phyloP scores from a whole-genome alignment of 2,329 filamentous ascomycete species.

The Leptographium galeiforme region DNA sequence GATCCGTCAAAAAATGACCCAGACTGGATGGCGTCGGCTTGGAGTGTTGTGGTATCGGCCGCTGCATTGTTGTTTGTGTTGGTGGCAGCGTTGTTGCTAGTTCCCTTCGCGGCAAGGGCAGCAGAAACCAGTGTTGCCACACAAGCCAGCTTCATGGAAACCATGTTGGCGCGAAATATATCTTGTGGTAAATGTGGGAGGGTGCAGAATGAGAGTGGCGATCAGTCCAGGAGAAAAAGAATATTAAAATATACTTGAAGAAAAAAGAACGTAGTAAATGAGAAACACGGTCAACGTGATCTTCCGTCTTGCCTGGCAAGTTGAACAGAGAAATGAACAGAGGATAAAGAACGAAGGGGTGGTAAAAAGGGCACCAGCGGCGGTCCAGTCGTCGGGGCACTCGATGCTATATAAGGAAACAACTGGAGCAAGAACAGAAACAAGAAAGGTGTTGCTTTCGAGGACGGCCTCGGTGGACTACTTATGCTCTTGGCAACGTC shows the following conservation, averaged over 20 bases:
- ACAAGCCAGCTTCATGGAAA: slow-evolving; percentile 15
- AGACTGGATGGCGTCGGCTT: slow-evolving; percentile 18
- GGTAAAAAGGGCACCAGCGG: slow-evolving; percentile 2
- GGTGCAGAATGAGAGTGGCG: slow-evolving; percentile 7
- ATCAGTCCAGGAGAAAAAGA: slow-evolving; percentile 5
- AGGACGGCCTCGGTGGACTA: slow-evolving; percentile 3
- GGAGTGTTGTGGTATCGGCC: slow-evolving; percentile 13
- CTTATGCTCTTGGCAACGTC: slow-evolving; percentile 14
- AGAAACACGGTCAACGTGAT: slow-evolving; percentile 22
- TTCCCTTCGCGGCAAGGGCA: slow-evolving; percentile 4
- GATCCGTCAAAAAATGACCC: slow-evolving; percentile 22
- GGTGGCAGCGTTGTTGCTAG: slow-evolving; percentile 1
- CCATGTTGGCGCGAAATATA: slow-evolving; percentile 13
- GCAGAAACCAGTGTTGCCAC: slow-evolving; percentile 15
- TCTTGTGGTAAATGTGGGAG: too few relatives aligned
- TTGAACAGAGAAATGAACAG: slow-evolving; percentile 9
- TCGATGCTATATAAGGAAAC: slow-evolving; percentile 8
- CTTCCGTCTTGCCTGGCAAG: slow-evolving; percentile 17
- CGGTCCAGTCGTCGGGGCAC: slow-evolving; percentile 5
- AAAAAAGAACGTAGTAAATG: slow-evolving; percentile 10
- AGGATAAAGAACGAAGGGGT: slow-evolving; percentile 7
- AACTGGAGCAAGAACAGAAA: slow-evolving; percentile 3
- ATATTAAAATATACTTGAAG: slow-evolving; percentile 5
- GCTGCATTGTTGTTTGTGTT: slow-evolving; percentile 15
- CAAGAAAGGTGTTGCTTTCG: slow-evolving; percentile 2